A percentile compares a stretch with the other conserved stretches of the same genome.
phyloP scores from a whole-genome alignment of 306 rosid genomes.

The Trichosanthes cucumerina region DNA sequence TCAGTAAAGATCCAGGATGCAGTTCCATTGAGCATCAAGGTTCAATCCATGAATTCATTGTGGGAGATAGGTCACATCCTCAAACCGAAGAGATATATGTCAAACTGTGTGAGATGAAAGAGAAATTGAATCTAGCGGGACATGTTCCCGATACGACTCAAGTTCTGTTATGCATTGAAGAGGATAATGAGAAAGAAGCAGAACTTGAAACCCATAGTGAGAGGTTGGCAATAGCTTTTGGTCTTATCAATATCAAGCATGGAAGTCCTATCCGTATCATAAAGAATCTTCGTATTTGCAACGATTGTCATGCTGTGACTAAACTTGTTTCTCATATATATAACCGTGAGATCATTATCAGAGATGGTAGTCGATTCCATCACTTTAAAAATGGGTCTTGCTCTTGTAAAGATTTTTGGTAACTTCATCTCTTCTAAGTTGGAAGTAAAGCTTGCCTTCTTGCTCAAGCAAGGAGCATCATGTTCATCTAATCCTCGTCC shows the following conservation, averaged over 20 bases:
- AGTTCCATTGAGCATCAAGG: conserved; percentile 46
- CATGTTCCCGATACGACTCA: conserved; percentile 59
- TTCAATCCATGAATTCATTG: conserved; percentile 34
- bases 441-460: background rate
- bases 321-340: conserved; percentile 40
- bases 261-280: conserved; percentile 38
- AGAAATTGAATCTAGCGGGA: conserved; percentile 33
- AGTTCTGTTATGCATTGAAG: conserved; percentile 35
- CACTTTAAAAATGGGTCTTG: conserved; percentile 49
- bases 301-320: conserved; percentile 42
- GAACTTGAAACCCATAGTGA: conserved; percentile 50
- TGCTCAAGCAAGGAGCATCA: background rate
- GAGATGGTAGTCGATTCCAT: conserved; percentile 55
- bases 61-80: conserved; percentile 41
- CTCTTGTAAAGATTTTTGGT: conserved; percentile 61
- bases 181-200: conserved; percentile 33
- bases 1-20: conserved; percentile 43
- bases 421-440: conserved; percentile 3
- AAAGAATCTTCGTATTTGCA: conserved; percentile 52
- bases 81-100: conserved; percentile 27
- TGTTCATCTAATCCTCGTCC: background rate
- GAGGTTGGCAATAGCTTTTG: conserved; percentile 53
- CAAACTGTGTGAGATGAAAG: conserved; percentile 44
- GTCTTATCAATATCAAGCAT: conserved; percentile 31
- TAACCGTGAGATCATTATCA: conserved; percentile 39